These are phyloP conservation scores for Penicillium sp. DNA, from an alignment of 2,329 filamentous ascomycete species.

Conservation along the genomic window DNA sequence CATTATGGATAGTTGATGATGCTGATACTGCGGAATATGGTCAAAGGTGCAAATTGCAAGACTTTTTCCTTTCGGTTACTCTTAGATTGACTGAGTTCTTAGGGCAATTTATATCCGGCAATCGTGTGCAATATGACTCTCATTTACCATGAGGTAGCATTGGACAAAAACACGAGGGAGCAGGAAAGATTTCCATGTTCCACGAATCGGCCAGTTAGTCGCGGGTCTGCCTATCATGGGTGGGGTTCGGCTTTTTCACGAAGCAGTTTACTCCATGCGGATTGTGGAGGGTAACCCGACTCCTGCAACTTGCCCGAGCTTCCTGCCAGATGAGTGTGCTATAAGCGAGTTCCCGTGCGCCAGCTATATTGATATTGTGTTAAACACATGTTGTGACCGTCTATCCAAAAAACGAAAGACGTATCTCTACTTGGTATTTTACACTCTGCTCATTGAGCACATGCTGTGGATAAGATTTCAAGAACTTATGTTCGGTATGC, in stretches of 20 bases:
- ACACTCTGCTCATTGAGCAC: not conserved
- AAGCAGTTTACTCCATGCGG: not conserved
- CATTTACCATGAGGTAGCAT: too few relatives aligned
- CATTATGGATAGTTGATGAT: constrained; percentile 12
- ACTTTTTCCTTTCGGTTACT: not conserved
- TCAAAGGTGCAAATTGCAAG: not conserved
- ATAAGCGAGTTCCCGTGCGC: not conserved
- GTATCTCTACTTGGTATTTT: not conserved
- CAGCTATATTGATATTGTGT: not conserved
- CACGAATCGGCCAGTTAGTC: not conserved
- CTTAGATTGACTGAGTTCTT: too few relatives aligned
- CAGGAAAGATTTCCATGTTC: not conserved
- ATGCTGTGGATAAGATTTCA: not conserved
- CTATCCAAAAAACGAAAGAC: too few relatives aligned
- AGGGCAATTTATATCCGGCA: not conserved
- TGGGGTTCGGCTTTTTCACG: not conserved
- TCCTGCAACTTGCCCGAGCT: not conserved
- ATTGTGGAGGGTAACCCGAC: not conserved
- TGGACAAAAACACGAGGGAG: not conserved
- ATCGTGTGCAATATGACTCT: too few relatives aligned
- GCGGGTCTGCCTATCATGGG: too few relatives aligned
- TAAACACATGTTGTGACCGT: not conserved
- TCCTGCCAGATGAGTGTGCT: not conserved
- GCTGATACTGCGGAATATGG: not conserved
- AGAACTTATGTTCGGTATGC: not conserved